These are phyloP conservation scores for Cystobasidium tubakii DNA, from an alignment of 768 basidiomycete species.

Conservation along the genomic window DNA sequence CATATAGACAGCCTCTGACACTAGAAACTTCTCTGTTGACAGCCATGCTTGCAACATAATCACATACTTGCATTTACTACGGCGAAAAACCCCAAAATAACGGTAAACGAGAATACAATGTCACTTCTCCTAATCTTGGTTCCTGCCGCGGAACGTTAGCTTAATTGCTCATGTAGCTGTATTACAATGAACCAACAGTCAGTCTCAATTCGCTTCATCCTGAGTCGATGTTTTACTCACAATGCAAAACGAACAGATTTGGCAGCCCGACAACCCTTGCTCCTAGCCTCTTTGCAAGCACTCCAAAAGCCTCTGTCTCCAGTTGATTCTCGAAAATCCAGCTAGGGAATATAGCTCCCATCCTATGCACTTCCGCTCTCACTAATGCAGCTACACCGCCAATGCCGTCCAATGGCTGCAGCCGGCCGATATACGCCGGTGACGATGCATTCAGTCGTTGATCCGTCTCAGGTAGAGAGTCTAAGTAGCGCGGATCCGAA, in stretches of 20 bases:
- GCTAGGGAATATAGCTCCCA: constrained; percentile 42
- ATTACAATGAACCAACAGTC: too few relatives aligned
- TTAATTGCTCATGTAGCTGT: too few relatives aligned
- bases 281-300: constrained; percentile 38
- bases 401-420: constrained; percentile 39
- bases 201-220: too few relatives aligned
- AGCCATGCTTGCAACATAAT: too few relatives aligned
- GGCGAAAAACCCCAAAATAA: too few relatives aligned
- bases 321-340: constrained; percentile 43
- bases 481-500: neutral
- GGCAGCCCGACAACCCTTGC: constrained; percentile 35
- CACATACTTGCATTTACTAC: too few relatives aligned
- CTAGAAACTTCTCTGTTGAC: too few relatives aligned
- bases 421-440: constrained; percentile 34
- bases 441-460: constrained; percentile 28
- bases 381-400: constrained; percentile 42
- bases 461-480: neutral
- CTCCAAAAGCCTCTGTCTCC: constrained; percentile 44
- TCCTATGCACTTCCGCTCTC: constrained; percentile 39
- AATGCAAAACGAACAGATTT: constrained; percentile 35
- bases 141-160: too few relatives aligned
- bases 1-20: too few relatives aligned
- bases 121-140: too few relatives aligned
- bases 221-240: too few relatives aligned
- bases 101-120: too few relatives aligned